These are phyloP conservation scores for Piromyces finnis DNA, from an alignment of 192 early-diverging fungal genomes.

Conservation along the genomic window DNA sequence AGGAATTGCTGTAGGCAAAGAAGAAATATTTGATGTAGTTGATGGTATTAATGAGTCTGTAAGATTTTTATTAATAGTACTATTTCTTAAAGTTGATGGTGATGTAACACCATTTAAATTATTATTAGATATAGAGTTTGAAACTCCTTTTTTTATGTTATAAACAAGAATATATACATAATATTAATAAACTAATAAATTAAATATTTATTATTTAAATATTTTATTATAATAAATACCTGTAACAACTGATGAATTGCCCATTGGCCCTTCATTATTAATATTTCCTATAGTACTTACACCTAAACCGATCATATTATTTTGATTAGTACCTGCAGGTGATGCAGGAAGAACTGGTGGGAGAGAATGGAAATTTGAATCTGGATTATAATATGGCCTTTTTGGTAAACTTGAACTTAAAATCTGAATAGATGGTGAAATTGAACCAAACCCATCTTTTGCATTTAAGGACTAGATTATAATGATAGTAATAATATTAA, in stretches of 20 bases:
- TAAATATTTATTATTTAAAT: too few species aligned
- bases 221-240: not conserved
- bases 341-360: not conserved
- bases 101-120: not conserved
- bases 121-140: not conserved
- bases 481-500: too few species aligned
- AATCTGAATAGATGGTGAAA: conserved; percentile 12
- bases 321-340: not conserved
- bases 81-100: not conserved
- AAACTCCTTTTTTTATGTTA: not conserved
- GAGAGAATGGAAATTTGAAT: not conserved
- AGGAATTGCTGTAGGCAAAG: not conserved
- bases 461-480: not conserved
- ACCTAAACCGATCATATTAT: not conserved
- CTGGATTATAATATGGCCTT: conserved; percentile 1
- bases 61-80: not conserved
- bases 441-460: not conserved
- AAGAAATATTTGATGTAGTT: not conserved
- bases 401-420: conserved; percentile 35
- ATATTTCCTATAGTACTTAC: not conserved
- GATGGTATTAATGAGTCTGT: not conserved
- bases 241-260: not conserved
- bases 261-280: not conserved
- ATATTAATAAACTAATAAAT: too few species aligned
- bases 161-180: too few species aligned